phyloP scores from a whole-genome alignment of 805 yeast species.

The Candida berthetii region DNA sequence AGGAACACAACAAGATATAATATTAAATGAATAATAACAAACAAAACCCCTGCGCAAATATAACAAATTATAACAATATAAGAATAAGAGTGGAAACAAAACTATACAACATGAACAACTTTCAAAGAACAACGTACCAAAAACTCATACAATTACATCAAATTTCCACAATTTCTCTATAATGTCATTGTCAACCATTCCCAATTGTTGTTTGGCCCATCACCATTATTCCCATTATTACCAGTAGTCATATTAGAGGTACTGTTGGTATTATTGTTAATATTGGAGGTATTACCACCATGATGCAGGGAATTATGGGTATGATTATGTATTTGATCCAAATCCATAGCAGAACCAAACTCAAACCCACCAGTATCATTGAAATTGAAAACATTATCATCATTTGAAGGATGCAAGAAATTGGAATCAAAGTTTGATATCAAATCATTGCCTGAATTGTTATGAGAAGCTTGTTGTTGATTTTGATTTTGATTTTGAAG shows the following conservation, averaged over 20 bases:
- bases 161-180: no score
- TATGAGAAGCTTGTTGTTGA: neutral
- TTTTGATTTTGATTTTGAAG: neutral
- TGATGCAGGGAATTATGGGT: neutral
- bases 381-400: constrained; percentile 5
- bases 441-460: neutral
- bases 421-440: neutral
- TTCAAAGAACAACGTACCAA: no score
- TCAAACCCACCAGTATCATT: constrained; percentile 9
- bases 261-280: neutral
- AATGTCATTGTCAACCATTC: constrained; percentile 22
- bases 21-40: no score
- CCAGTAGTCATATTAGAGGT: no score
- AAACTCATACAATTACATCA: no score
- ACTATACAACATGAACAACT: no score
- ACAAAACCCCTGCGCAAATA: no score
- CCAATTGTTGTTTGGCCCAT: constrained; percentile 17
- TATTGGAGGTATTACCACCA: neutral
- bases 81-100: no score
- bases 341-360: constrained; percentile 7
- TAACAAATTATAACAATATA: no score
- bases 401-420: neutral
- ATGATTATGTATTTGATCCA: neutral
- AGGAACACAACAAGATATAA: no score
- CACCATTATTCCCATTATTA: neutral